phyloP scores from a whole-genome alignment of 148 eudicot species.

The Cornus kousa region DNA sequence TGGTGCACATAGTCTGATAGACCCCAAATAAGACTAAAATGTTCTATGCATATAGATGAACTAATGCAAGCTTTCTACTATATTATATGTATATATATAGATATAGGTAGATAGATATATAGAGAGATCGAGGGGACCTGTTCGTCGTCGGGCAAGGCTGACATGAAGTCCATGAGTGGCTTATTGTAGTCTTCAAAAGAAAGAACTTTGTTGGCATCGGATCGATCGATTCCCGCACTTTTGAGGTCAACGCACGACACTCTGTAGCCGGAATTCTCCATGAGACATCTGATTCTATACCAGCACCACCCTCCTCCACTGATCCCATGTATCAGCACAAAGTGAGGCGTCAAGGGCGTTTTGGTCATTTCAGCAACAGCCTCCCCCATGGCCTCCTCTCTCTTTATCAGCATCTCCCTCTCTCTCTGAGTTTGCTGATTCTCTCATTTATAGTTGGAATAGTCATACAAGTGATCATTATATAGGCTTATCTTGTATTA shows the following conservation, averaged over 20 bases:
- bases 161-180: slow-evolving; percentile 58
- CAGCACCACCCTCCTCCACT: slow-evolving; percentile 87
- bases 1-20: too few relatives aligned
- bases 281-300: slow-evolving; percentile 63
- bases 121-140: slow-evolving; percentile 41
- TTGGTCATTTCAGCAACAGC: slow-evolving; percentile 23
- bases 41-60: too few relatives aligned
- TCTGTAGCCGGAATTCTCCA: slow-evolving; percentile 59
- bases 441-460: background rate
- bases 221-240: slow-evolving; percentile 53
- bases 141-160: slow-evolving; percentile 45
- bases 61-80: too few relatives aligned
- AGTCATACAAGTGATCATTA: background rate
- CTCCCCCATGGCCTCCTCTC: slow-evolving; percentile 24
- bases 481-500: background rate
- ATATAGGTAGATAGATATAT: background rate
- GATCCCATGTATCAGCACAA: slow-evolving; percentile 72
- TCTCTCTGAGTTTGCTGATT: background rate
- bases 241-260: slow-evolving; percentile 74
- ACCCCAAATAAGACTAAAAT: too few relatives aligned
- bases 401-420: background rate
- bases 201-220: slow-evolving; percentile 36
- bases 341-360: slow-evolving; percentile 36
- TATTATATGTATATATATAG: background rate
- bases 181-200: slow-evolving; percentile 64